Evolutionary conservation across 129 eudicot genomes (phyloP), one percentile per base, ranked within the genome.

Genomic region (Glebionis coronaria): DNA sequence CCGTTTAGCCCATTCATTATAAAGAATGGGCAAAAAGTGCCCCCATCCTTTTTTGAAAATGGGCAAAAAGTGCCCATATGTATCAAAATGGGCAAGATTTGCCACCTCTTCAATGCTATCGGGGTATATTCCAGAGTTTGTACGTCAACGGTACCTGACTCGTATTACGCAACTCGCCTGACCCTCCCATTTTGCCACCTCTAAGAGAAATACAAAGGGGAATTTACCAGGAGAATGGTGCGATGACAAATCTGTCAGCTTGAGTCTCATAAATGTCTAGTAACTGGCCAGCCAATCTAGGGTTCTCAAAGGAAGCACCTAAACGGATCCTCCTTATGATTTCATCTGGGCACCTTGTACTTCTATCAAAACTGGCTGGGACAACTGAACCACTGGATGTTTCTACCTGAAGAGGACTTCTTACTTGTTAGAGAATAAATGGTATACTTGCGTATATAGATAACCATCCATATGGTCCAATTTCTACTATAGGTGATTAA

Each of bases 281-380:
- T 64, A 92, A 75, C 71, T 67, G 84, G 45, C 87, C 88, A 4
- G 65, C 58, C 79, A 77, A 76, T 66, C 42, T 75, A 16, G 88
- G 85, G 73, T 88, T 88, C 74, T 80, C 87, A 77, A 55, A 88
- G 23, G 85, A 72, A 61, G 95, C 81, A 65, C 81, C 72, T 68
- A 88, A 61, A 59, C 95, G 95, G 20, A 92, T 78, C 79, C 95
- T 83, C 71, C 98, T 79, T 7, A 92, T 79, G 55, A 88, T 65
- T 75, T 86, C 95, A 77, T 92, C 98, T 3, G 98, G 98, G 49
- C 88, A 80, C 75, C 98, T 86, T 14, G 96, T 81, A 56, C 83
- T 82, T 46, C 49, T 23, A 67, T 88, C 95, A 65, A 83, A 92
- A 69, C 85, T 84, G 70, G 96, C 88, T 35, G 98, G 98, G 58